Conservation (phyloP, 2,329 filamentous ascomycete species). For the Hymenoscyphus albidus region DNA sequence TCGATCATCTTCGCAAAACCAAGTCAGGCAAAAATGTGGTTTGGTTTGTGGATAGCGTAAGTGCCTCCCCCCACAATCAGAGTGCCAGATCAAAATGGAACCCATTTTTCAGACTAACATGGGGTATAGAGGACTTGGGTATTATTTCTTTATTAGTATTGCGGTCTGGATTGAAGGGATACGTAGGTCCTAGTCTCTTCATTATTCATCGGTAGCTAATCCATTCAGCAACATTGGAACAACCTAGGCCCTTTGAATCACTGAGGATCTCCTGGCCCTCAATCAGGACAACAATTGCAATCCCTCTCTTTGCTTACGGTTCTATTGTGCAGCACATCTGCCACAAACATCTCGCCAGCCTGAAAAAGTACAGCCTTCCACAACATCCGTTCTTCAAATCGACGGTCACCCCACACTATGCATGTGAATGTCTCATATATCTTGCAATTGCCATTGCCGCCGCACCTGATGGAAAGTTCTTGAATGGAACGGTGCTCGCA, state of each 20-base stretch:
- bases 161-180: slow-evolving; percentile 82
- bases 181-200: slow-evolving; percentile 45
- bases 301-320: slow-evolving; percentile 64
- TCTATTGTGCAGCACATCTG: slow-evolving; percentile 72
- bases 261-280: slow-evolving; percentile 31
- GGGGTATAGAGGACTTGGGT: slow-evolving; percentile 54
- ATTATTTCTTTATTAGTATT: slow-evolving; percentile 70
- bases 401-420: slow-evolving; percentile 85
- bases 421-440: slow-evolving; percentile 83
- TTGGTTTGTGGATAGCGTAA: slow-evolving; percentile 70
- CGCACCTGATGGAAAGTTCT: slow-evolving; percentile 60
- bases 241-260: slow-evolving; percentile 8
- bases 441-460: slow-evolving; percentile 69
- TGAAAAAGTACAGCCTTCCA: slow-evolving; percentile 82
- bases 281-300: slow-evolving; percentile 50
- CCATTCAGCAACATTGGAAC: slow-evolving; percentile 24
- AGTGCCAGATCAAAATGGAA: neutral
- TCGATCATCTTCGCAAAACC: slow-evolving; percentile 61
- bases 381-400: slow-evolving; percentile 65
- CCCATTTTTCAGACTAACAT: neutral
- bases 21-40: slow-evolving; percentile 72
- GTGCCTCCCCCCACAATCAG: neutral
- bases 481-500: slow-evolving; percentile 71
- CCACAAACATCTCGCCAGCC: slow-evolving; percentile 63
- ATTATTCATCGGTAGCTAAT: slow-evolving; percentile 17